Conservation (phyloP, 2,329 filamentous ascomycete species). For the Scytalidium lignicola region DNA sequence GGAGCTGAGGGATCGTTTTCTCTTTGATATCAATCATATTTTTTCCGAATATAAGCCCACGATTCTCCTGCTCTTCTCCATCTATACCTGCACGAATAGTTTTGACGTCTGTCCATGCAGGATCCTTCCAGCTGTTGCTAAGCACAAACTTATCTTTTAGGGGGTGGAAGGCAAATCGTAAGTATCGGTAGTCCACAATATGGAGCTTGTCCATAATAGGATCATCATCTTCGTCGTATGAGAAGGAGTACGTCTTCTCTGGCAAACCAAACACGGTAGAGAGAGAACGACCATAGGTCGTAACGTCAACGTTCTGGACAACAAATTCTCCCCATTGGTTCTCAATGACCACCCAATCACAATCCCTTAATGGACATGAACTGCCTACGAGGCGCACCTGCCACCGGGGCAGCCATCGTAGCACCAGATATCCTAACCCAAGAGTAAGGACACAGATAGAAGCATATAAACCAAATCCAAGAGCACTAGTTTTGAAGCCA, state of each 20-base stretch:
- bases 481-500: conserved; percentile 73
- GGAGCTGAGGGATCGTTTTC: conserved; percentile 74
- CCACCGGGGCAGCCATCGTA: conserved; percentile 89
- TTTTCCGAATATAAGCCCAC: conserved; percentile 80
- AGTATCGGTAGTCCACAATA: conserved; percentile 86
- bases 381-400: conserved; percentile 71
- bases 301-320: conserved; percentile 61
- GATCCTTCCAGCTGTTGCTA: conserved; percentile 90
- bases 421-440: conserved; percentile 76
- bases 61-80: conserved; percentile 77
- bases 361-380: conserved; percentile 63
- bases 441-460: conserved; percentile 65
- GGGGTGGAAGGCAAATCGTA: conserved; percentile 88
- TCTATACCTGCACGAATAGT: conserved; percentile 75
- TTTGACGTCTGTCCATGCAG: conserved; percentile 75
- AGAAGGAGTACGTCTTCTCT: conserved; percentile 51
- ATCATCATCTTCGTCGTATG: conserved; percentile 69
- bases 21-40: conserved; percentile 93
- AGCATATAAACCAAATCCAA: conserved; percentile 66
- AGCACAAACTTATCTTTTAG: conserved; percentile 83
- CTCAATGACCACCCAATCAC: conserved; percentile 90
- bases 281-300: conserved; percentile 48
- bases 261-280: conserved; percentile 63
- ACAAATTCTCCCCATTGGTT: conserved; percentile 95
- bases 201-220: conserved; percentile 71